Conservation (phyloP, 495 filamentous ascomycete genomes). For the Neurospora cerealis region DNA sequence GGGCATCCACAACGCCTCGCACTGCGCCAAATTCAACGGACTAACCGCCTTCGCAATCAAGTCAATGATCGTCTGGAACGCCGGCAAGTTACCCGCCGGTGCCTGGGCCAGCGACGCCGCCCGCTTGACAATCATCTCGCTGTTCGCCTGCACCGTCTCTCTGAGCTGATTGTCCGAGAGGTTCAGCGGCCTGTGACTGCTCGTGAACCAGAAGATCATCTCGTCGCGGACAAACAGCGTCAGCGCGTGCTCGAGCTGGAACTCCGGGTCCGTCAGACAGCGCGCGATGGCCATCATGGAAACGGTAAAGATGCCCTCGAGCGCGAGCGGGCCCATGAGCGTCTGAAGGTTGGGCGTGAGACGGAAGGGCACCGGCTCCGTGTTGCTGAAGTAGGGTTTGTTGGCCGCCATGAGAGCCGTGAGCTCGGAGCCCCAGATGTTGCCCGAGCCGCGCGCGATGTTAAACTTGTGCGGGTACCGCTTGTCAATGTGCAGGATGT, state of each 20-base stretch:
- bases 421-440: conserved; percentile 93
- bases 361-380: conserved; percentile 91
- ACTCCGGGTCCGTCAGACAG: conserved; percentile 84
- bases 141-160: conserved; percentile 80
- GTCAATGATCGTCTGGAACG: conserved; percentile 94
- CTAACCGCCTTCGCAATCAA: conserved; percentile 76
- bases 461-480: conserved; percentile 91
- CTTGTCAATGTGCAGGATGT: conserved; percentile 88
- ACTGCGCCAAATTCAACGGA: conserved; percentile 69
- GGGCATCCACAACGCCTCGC: conserved; percentile 94
- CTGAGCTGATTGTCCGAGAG: conserved; percentile 64
- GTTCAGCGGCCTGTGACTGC: conserved; percentile 51
- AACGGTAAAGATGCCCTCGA: conserved; percentile 86
- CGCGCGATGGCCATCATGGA: conserved; percentile 93
- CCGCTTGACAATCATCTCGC: conserved; percentile 80
- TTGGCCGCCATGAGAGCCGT: conserved; percentile 70
- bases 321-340: conserved; percentile 88
- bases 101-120: conserved; percentile 68
- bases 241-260: conserved; percentile 85
- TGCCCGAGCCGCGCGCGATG: conserved; percentile 80
- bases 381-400: conserved; percentile 85
- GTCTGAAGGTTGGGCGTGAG: conserved; percentile 93
- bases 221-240: conserved; percentile 93
- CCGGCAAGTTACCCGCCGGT: conserved; percentile 61
- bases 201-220: conserved; percentile 94